Evolutionary conservation across 1,139 yeast species (phyloP), one percentile per base, ranked within the genome.

Genomic region (Lizanozyma gosingica): DNA sequence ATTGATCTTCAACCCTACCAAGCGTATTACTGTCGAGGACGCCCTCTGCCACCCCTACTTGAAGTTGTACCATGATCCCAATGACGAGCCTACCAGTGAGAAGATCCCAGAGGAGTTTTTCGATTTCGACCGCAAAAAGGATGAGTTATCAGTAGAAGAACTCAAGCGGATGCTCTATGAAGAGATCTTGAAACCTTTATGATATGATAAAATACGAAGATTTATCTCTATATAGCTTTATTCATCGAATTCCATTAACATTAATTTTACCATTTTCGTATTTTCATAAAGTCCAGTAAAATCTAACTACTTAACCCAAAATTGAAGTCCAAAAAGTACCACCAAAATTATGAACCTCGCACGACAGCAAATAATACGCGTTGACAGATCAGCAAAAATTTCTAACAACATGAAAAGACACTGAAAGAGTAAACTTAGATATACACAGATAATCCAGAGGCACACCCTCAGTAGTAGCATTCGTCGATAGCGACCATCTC

Each of bases 41-140:
- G 95, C 96, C 0, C 67, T 90, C 40, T 65, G 67, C 42, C 97
- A 92, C 57, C 94, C 95, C 1, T 92, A 88, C 60, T 66, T 92
- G 44, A 67, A 68, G 39, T 68, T 79, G 14, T 92, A 88, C 59
- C 95, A 90, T 58, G 94, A 84, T 50, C 81, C 86, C 0, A 71
- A 69, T 39, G 96, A 88, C 49, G 97, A 90, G 56, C 96, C 95
- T 0, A 65, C 64, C 2, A 86, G 92, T 2, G 67, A 71, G 14
- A 83, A 85, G 3, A 79, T 90, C 35, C 83, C 92, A 1, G 76
- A 76, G 32, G 80, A 78, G 43, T 86, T 88, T 56, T 90, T 92
- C 62, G 84, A 80, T 47, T 90, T 87, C 54, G 97, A 92, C 56
- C 71, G 76, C 49, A 69, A 74, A 46, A 84, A 84, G 57, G 87